Conservation (phyloP, 1,139 yeast genomes). For the Wickerhamiella pararugosa region DNA sequence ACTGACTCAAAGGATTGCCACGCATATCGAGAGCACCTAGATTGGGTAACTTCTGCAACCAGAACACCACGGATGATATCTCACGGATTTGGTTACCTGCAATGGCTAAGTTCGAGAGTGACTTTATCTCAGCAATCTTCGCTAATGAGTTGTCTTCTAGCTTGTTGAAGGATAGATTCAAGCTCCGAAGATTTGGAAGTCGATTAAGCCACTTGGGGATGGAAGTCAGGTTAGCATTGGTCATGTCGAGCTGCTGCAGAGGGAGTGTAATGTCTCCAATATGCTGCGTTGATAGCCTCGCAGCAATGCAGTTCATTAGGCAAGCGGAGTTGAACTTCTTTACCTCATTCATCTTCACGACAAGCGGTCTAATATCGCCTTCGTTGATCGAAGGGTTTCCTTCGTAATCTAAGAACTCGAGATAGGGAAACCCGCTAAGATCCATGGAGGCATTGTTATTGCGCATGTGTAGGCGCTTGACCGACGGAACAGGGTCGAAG, state of each 20-base stretch:
- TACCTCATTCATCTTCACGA: not conserved
- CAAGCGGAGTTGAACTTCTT: constrained; percentile 3
- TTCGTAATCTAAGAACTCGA: constrained; percentile 14
- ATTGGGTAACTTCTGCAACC: not conserved
- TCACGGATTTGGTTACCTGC: constrained; percentile 10
- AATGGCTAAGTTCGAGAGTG: constrained; percentile 13
- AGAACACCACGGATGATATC: not conserved
- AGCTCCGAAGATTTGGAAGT: constrained; percentile 13
- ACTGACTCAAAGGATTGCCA: constrained; percentile 5
- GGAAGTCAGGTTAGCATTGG: constrained; percentile 7
- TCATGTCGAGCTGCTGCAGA: constrained; percentile 15
- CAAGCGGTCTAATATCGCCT: constrained; percentile 5
- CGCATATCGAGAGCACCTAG: constrained; percentile 9
- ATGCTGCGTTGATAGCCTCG: not conserved
- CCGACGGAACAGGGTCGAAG: constrained; percentile 12
- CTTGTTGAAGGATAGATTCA: constrained; percentile 14
- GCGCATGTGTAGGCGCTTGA: constrained; percentile 12
- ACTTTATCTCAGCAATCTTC: constrained; percentile 7
- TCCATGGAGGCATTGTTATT: constrained; percentile 13
- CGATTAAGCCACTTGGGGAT: constrained; percentile 12
- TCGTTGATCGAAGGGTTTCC: constrained; percentile 11
- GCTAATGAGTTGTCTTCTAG: constrained; percentile 9
- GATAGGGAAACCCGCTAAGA: constrained; percentile 12
- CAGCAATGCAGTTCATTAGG: constrained; percentile 5
- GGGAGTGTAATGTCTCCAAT: constrained; percentile 9